A percentile compares a stretch with the other conserved stretches of the same genome.
These are phyloP conservation scores for Gaeumannomyces sp. DNA, from an alignment of 2,329 filamentous ascomycete genomes.

Conservation along the genomic window DNA sequence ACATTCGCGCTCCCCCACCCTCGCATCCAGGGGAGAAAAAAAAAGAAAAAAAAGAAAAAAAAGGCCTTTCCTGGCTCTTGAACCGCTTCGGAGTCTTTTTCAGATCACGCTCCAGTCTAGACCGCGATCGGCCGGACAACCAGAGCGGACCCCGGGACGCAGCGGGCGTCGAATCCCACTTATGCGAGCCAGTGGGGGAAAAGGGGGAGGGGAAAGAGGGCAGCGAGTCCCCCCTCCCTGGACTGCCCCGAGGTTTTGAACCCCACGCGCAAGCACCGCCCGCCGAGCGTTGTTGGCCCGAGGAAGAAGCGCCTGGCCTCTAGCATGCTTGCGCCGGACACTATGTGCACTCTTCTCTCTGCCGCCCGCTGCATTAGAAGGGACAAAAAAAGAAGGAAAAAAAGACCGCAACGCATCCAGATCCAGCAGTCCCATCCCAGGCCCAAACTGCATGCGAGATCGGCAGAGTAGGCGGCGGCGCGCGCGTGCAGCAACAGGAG, in stretches of 20 bases:
- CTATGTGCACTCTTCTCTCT: too few species aligned
- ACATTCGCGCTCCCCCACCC: neutral
- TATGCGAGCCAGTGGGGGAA: neutral
- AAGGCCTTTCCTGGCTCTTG: neutral
- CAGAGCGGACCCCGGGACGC: too few species aligned
- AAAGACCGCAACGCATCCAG: neutral
- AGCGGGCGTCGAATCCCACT: neutral
- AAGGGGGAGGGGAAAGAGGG: neutral
- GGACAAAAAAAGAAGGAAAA: neutral
- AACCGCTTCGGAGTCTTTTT: too few species aligned
- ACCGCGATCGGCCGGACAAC: neutral
- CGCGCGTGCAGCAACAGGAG: neutral
- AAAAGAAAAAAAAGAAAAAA: conserved; percentile 2
- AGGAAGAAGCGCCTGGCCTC: neutral
- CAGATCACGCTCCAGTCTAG: neutral
- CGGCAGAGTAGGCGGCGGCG: too few species aligned
- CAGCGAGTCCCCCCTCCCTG: too few species aligned
- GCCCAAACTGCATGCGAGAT: too few species aligned
- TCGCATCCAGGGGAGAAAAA: neutral
- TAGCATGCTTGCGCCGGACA: neutral
- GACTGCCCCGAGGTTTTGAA: too few species aligned
- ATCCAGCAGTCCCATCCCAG: neutral
- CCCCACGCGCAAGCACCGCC: neutral
- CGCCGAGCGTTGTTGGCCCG: neutral
- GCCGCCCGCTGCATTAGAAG: neutral